phyloP scores from a whole-genome alignment of 148 eudicot genomes.

The Diospyros lotus region DNA sequence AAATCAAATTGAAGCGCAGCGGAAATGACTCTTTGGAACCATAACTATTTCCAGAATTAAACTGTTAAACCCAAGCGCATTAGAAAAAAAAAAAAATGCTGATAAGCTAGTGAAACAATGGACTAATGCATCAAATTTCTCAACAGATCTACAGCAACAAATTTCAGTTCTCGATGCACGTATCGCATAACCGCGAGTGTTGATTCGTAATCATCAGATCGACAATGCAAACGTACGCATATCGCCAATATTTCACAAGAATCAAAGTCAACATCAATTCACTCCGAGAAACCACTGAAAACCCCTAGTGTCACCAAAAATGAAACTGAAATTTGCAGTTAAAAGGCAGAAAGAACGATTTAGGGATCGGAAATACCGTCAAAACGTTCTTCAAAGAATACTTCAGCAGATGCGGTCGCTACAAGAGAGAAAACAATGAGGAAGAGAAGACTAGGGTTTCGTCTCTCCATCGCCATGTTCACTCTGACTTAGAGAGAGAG shows the following conservation, averaged over 20 bases:
- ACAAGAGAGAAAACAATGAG: slow-evolving; percentile 53
- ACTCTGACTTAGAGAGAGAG: neutral
- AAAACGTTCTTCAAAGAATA: slow-evolving; percentile 85
- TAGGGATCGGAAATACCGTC: slow-evolving; percentile 36
- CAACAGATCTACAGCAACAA: neutral
- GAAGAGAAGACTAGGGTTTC: slow-evolving; percentile 53
- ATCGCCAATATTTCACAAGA: neutral
- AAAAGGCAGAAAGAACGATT: slow-evolving; percentile 4
- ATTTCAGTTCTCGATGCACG: neutral
- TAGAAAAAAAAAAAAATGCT: neutral
- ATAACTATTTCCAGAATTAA: neutral
- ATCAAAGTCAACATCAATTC: slow-evolving; percentile 4
- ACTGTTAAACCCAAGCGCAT: neutral
- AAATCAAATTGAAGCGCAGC: neutral
- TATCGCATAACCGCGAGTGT: no score
- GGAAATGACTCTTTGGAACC: neutral
- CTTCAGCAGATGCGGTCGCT: slow-evolving; percentile 54
- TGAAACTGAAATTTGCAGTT: neutral
- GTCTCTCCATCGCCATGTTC: slow-evolving; percentile 54
- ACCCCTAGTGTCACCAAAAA: neutral
- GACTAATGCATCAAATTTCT: neutral
- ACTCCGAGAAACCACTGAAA: neutral
- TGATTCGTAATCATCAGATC: slow-evolving; percentile 5
- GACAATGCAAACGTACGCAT: neutral
- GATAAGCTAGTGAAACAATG: neutral